phyloP scores from a whole-genome alignment of 2,329 filamentous ascomycete genomes.

The Fusarium veterinarium region DNA sequence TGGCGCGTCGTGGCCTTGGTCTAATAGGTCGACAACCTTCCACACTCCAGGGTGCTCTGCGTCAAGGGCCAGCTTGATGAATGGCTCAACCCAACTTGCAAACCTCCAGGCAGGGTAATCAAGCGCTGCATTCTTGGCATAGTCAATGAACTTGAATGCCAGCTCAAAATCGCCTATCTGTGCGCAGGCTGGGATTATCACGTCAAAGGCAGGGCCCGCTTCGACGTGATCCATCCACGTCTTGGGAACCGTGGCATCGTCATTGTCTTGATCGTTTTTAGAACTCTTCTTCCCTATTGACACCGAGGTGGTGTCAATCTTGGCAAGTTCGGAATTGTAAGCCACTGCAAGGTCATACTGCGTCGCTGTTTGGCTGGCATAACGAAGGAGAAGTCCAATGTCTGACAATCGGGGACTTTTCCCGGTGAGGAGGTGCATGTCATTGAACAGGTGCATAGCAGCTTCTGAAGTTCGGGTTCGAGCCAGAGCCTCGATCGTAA shows the following conservation, averaged over 20 bases:
- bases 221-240: constrained; percentile 18
- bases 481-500: constrained; percentile 51
- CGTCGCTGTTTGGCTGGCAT: constrained; percentile 43
- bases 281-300: background rate
- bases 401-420: constrained; percentile 42
- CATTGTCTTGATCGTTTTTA: constrained; percentile 7
- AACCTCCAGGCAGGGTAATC: constrained; percentile 13
- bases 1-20: constrained; percentile 31
- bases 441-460: constrained; percentile 50
- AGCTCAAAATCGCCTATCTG: constrained; percentile 48
- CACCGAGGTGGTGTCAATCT: constrained; percentile 1
- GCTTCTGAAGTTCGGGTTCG: constrained; percentile 44
- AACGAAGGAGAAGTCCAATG: constrained; percentile 47
- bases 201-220: constrained; percentile 34
- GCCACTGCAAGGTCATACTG: constrained; percentile 45
- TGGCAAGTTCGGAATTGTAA: constrained; percentile 43
- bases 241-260: background rate
- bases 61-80: constrained; percentile 45
- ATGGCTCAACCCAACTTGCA: constrained; percentile 44
- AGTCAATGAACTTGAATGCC: constrained; percentile 48
- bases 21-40: constrained; percentile 48
- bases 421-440: constrained; percentile 46
- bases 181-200: constrained; percentile 48
- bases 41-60: constrained; percentile 49
- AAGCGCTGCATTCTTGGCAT: constrained; percentile 8